A percentile compares a stretch with the other conserved stretches of the same genome.
These are phyloP conservation scores for Lomentospora prolificans DNA, from an alignment of 2,329 filamentous ascomycete genomes.

Conservation along the genomic window DNA sequence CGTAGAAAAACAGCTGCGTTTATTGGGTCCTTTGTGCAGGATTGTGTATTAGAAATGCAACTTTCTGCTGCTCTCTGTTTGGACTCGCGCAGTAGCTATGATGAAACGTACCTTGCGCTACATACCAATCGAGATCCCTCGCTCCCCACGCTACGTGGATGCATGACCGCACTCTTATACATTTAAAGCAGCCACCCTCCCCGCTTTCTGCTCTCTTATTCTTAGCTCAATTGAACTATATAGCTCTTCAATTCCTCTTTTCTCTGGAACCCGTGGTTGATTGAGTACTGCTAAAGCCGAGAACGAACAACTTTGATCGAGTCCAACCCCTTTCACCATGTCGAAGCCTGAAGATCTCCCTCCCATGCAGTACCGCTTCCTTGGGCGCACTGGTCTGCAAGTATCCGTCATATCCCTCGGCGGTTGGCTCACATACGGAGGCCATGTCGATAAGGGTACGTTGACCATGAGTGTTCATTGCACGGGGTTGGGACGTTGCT, in stretches of 20 bases:
- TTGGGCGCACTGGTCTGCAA: slow-evolving; percentile 62
- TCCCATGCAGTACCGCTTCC: slow-evolving; percentile 60
- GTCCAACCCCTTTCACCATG: too few relatives aligned
- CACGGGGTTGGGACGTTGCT: background rate
- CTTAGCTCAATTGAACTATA: background rate
- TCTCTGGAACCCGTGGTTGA: too few relatives aligned
- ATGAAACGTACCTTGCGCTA: background rate
- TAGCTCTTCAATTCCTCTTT: too few relatives aligned
- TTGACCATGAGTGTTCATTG: too few relatives aligned
- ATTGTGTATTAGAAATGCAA: background rate
- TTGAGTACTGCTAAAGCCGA: too few relatives aligned
- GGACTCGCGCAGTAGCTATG: background rate
- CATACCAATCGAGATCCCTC: background rate
- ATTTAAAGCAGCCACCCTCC: background rate
- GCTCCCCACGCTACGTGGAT: background rate
- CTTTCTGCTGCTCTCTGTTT: background rate
- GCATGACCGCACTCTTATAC: too few relatives aligned
- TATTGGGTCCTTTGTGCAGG: background rate
- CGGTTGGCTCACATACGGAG: slow-evolving; percentile 66
- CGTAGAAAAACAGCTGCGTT: background rate
- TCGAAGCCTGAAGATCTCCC: slow-evolving; percentile 31
- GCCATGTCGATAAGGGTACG: slow-evolving; percentile 58
- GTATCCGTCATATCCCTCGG: slow-evolving; percentile 65
- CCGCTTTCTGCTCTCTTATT: background rate
- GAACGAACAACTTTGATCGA: too few relatives aligned